Evolutionary conservation across 2,329 filamentous ascomycete species (phyloP).

Genomic region (Diatrype stigma): DNA sequence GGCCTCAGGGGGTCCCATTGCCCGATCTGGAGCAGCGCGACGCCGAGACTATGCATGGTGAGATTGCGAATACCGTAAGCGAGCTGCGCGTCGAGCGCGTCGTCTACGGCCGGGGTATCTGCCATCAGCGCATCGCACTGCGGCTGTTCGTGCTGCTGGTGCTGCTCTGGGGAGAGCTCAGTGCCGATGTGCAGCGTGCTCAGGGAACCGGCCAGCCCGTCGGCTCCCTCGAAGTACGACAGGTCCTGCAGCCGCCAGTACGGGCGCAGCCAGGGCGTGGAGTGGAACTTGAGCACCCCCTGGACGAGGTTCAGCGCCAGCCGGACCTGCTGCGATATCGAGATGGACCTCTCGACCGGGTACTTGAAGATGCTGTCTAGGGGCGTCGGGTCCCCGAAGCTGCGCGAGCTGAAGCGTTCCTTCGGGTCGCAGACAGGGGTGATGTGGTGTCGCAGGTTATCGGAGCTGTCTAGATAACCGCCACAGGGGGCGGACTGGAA

Average conservation of each 20-base stretch:
- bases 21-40: conserved; percentile 24
- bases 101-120: not conserved
- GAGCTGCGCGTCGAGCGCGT: conserved; percentile 7
- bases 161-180: conserved; percentile 5
- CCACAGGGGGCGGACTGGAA: not conserved
- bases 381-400: conserved; percentile 1
- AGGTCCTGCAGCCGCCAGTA: conserved; percentile 10
- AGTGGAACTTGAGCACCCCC: conserved; percentile 12
- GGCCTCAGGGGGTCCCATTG: conserved; percentile 15
- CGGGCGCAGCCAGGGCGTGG: conserved; percentile 10
- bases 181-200: conserved; percentile 10
- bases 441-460: conserved; percentile 6
- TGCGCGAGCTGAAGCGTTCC: conserved; percentile 4
- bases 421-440: conserved; percentile 6
- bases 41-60: conserved; percentile 23
- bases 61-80: conserved; percentile 19
- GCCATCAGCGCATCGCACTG: not conserved
- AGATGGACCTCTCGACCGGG: conserved; percentile 9
- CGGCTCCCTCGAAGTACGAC: conserved; percentile 7
- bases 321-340: conserved; percentile 7
- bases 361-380: conserved; percentile 18
- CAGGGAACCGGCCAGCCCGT: conserved; percentile 8
- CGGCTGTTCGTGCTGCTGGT: not conserved
- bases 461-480: conserved; percentile 5
- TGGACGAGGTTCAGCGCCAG: conserved; percentile 8